phyloP scores from a whole-genome alignment of 2,329 filamentous ascomycete genomes.

The Talaromyces sp. region DNA sequence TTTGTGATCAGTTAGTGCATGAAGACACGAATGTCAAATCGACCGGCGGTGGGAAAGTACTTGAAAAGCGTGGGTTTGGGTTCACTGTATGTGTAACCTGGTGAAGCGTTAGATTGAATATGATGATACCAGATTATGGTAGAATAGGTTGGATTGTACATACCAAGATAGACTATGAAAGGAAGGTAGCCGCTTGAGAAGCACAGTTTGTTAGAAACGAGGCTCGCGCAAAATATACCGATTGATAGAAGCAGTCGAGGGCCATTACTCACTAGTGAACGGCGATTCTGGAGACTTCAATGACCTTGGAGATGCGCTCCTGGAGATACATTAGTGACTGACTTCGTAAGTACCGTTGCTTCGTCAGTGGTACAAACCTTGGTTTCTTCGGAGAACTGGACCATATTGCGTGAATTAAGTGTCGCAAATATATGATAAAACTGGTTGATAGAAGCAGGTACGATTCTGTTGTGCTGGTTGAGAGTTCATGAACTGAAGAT shows the following conservation, averaged over 20 bases:
- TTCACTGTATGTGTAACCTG: conserved; percentile 90
- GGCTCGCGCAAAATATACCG: neutral
- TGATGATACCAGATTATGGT: neutral
- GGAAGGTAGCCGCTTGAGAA: conserved; percentile 79
- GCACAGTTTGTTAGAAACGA: neutral
- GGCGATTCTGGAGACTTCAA: conserved; percentile 86
- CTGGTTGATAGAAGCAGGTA: neutral
- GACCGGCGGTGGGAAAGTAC: conserved; percentile 41
- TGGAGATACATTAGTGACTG: conserved; percentile 34
- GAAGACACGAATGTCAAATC: conserved; percentile 5
- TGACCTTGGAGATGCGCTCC: conserved; percentile 97
- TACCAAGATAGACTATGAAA: conserved; percentile 94
- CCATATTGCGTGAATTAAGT: conserved; percentile 33
- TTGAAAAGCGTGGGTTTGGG: conserved; percentile 76
- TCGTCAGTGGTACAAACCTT: conserved; percentile 58
- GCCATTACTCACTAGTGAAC: conserved; percentile 79
- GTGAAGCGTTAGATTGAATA: conserved; percentile 10
- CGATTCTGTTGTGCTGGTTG: neutral
- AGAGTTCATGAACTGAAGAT: neutral
- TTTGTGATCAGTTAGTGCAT: conserved; percentile 16
- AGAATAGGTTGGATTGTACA: conserved; percentile 18
- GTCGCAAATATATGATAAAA: neutral
- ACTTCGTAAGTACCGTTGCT: neutral
- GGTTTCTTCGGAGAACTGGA: conserved; percentile 86
- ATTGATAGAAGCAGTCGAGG: neutral